Evolutionary conservation across 1,284 basidiomycete genomes (phyloP), one percentile per base, ranked within the genome.

Genomic region (Wallemia hederae): DNA sequence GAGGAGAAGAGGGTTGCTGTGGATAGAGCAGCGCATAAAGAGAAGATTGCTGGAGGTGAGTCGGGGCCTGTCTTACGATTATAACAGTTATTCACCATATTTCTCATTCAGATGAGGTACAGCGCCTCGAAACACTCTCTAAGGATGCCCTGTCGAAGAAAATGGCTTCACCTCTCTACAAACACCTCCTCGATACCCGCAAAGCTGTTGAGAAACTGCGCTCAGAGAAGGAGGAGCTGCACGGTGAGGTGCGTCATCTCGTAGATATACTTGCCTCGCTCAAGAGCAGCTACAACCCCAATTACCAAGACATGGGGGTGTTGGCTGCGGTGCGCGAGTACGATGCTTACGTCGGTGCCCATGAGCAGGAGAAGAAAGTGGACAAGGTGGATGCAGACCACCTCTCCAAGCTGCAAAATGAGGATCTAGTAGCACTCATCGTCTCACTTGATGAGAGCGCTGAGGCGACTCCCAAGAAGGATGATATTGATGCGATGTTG

Each of bases 261-360:
- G 82, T 82, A n/a, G 78, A 81, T n/a, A 83, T 97, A 60, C 77
- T 98, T 17, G 78, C 82, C 62, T 76, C 82, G 33, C 77, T 98
- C 1, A 79, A 85, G 14, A 77, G 78, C 9, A 82, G 83, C 0
- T 97, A 96, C 74, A 98, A 98, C 71, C 92, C 92, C 24, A 98
- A 98, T 71, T 96, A 96, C 70, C 87, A 92, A 70, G 92, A 98
- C 69, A 97, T 98, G 92, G 91, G 88, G 9, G 92, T 97, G 62
- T 80, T 96, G 55, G 90, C 91, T 65, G 91, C 92, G 19, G 90
- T 96, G 61, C 63, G 69, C 68, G 26, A 65, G 69, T 59, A 61
- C 31, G 61, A 60, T 33, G 64, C 63, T 71, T 73, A 63, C 67
- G 74, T 60, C 5, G 61, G 39, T 9, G 17, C n/a, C 24, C 72